These are phyloP conservation scores for Candida glucosophila DNA, from an alignment of 1,139 yeast species.

Conservation along the genomic window DNA sequence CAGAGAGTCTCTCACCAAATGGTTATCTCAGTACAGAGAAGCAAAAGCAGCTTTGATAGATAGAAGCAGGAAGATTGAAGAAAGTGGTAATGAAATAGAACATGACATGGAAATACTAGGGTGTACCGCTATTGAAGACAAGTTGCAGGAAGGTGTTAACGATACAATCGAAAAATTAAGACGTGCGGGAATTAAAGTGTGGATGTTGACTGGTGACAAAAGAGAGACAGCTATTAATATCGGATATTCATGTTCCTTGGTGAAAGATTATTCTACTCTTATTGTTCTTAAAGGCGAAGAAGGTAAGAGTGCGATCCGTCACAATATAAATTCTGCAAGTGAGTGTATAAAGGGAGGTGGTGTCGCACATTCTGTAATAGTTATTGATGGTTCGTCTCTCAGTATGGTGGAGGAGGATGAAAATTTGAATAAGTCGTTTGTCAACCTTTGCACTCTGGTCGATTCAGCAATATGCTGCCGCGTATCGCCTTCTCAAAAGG, in stretches of 20 bases:
- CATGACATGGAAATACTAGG: constrained; percentile 61
- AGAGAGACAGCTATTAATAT: constrained; percentile 96
- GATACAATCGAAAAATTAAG: constrained; percentile 87
- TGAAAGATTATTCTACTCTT: constrained; percentile 87
- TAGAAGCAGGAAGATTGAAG: constrained; percentile 60
- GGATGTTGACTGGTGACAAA: constrained; percentile 99
- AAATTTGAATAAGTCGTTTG: constrained; percentile 61
- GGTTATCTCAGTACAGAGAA: constrained; percentile 59
- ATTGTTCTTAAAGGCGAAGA: constrained; percentile 63
- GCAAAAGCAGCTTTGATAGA: constrained; percentile 74
- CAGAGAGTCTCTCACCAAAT: constrained; percentile 46
- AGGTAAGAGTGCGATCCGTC: constrained; percentile 40
- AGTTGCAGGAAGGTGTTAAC: constrained; percentile 91
- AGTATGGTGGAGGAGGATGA: constrained; percentile 63
- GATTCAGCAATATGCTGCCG: constrained; percentile 94
- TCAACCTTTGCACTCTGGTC: constrained; percentile 77
- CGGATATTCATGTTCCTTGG: constrained; percentile 88
- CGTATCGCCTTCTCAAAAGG: constrained; percentile 95
- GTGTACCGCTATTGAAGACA: constrained; percentile 96
- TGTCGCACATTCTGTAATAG: constrained; percentile 90
- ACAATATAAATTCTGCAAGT: constrained; percentile 50
- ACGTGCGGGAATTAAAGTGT: constrained; percentile 86
- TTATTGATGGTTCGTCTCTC: constrained; percentile 85
- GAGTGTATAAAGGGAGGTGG: constrained; percentile 55
- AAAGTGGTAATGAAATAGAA: constrained; percentile 68